Base-by-base conservation (phyloP, 2,329 filamentous ascomycete genomes). In the Cladosporium sp. region DNA sequence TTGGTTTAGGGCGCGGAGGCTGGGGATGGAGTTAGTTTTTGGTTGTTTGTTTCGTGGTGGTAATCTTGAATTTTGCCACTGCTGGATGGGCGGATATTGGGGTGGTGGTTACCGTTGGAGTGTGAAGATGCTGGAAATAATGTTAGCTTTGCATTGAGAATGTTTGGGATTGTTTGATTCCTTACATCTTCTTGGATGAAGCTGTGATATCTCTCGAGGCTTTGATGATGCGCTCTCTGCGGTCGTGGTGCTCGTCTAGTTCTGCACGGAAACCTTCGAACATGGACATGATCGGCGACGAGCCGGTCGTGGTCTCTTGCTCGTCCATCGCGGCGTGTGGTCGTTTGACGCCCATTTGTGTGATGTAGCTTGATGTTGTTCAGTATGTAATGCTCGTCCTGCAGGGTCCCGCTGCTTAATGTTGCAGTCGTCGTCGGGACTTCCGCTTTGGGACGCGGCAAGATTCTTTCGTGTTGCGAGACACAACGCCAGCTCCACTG, bases 141-240 rank as follows among this genome's bases (percentile, higher is more conserved):
- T 25, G 25, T 63, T 63, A 63, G 49, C 48, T 28, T 21, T 28
- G 16, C 13, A 43, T 43, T 43, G 36, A n/a, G 21, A 8, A n/a
- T 18, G 11, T 28, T 3, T 32, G 7, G 18, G 2, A 7, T 32
- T 7, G 1, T 49, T 16, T 2, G 30, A 14, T 8, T 34, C 70
- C 84, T 80, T 79, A 96, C 93, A 98, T 96, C 81, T 98, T 99
- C 84, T 99, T 99, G 79, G 92, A 97, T 63, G 93, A 83, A 0
- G 92, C 93, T 7, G 95, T 99, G 66, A 99, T 91, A 77, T 99
- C 95, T 68, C 94, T 85, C 10, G 92, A 96, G 2, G 89, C 90
- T 81, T 98, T 99, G 75, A 96, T 91, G 71, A 97, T 88, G 62
- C 90, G 87, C 80, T 97, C 93, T 65, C 93, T 86, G 18, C 95